These are phyloP conservation scores for Secale cereale DNA, from an alignment of 176 grass and related monocot genomes.

Conservation along the genomic window DNA sequence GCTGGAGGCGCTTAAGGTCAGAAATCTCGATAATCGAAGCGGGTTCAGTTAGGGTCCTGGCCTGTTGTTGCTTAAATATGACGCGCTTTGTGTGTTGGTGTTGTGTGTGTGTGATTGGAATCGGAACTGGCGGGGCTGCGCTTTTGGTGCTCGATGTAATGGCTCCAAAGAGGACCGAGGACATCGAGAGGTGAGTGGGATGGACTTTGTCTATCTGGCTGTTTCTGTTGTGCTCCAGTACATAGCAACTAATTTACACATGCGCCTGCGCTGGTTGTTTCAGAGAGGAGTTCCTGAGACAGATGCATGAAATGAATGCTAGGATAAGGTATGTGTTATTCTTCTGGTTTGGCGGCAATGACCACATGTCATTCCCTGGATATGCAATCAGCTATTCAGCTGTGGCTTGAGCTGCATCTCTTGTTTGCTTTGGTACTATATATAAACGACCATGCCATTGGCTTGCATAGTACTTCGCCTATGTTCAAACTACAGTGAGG, in stretches of 20 bases:
- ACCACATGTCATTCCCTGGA: neutral
- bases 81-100: neutral
- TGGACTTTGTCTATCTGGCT: neutral
- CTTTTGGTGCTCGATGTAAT: constrained; percentile 22
- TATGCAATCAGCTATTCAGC: neutral
- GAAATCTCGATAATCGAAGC: neutral
- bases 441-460: too few relatives aligned
- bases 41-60: neutral
- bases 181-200: constrained; percentile 34
- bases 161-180: constrained; percentile 26
- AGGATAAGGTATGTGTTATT: constrained; percentile 55
- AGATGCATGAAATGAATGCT: constrained; percentile 64
- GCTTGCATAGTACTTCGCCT: neutral
- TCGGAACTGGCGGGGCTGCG: neutral
- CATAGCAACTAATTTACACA: neutral
- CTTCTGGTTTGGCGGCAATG: neutral
- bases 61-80: neutral
- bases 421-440: neutral
- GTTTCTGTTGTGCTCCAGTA: too few relatives aligned
- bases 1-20: constrained; percentile 62
- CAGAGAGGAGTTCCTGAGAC: constrained; percentile 63
- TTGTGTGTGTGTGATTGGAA: constrained; percentile 7
- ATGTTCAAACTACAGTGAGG: neutral
- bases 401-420: neutral
- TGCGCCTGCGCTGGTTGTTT: neutral